Conservation (phyloP, 176 grass and related monocot species). For the Dactylis glomerata region DNA sequence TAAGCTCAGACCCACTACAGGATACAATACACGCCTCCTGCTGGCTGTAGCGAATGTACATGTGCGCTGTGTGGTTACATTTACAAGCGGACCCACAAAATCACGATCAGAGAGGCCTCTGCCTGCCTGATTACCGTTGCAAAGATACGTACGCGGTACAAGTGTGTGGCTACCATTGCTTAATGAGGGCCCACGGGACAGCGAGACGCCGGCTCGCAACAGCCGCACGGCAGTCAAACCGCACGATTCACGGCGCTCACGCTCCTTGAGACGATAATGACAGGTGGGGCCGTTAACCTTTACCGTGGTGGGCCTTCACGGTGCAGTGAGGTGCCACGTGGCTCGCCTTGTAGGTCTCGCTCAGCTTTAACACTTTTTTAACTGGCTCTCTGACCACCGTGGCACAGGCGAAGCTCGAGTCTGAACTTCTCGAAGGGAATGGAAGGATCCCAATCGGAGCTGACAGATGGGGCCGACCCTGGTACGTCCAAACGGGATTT, state of each 20-base stretch:
- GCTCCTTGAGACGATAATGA: not conserved
- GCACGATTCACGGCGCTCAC: not conserved
- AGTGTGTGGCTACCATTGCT: not conserved
- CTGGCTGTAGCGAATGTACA: not conserved
- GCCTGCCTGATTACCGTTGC: not conserved
- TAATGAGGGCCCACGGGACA: not conserved
- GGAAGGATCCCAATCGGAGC: not conserved
- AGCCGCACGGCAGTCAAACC: not conserved
- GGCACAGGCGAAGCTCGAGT: not conserved
- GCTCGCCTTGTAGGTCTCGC: not conserved
- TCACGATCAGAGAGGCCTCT: not conserved
- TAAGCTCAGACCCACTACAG: not conserved
- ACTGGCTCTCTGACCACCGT: not conserved
- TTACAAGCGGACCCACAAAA: not conserved
- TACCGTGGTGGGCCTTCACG: not conserved
- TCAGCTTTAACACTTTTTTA: not conserved
- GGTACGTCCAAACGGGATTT: not conserved
- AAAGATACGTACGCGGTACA: not conserved
- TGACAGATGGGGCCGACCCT: not conserved
- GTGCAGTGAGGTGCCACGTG: not conserved
- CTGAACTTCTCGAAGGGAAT: not conserved
- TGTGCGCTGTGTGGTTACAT: not conserved
- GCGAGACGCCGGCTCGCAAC: not conserved
- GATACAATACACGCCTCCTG: not conserved
- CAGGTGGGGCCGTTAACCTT: not conserved